Evolutionary conservation across 441 rosid genomes (phyloP).

Genomic region (Aleurites moluccanus): DNA sequence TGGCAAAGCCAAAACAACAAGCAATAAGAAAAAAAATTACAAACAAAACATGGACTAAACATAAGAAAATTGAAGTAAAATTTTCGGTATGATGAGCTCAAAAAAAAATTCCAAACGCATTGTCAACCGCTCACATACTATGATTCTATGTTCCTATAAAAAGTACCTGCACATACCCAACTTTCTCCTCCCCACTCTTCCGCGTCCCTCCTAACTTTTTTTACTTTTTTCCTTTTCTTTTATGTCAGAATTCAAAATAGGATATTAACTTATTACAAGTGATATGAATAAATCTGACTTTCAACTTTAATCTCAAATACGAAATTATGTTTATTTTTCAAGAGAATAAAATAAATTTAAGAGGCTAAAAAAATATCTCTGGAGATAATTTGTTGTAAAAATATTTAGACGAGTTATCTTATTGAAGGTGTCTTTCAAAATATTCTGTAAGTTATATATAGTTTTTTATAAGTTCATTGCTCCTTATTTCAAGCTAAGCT

Average conservation of each 20-base stretch:
- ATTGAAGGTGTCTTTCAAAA: too few species aligned
- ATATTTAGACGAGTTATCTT: too few species aligned
- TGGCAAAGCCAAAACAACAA: neutral
- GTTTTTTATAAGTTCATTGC: too few species aligned
- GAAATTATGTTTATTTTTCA: too few species aligned
- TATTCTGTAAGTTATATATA: too few species aligned
- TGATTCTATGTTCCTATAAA: neutral
- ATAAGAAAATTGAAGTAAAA: neutral
- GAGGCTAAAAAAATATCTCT: too few species aligned
- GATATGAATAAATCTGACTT: too few species aligned
- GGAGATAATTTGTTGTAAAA: too few species aligned
- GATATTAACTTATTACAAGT: neutral
- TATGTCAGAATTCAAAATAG: neutral
- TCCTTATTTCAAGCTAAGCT: too few species aligned
- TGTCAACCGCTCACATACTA: neutral
- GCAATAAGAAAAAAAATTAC: neutral
- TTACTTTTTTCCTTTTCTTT: neutral
- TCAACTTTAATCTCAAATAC: too few species aligned
- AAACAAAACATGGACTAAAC: neutral
- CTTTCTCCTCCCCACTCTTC: constrained; percentile 32
- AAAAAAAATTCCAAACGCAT: neutral
- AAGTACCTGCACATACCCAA: neutral
- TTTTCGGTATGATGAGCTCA: too few species aligned
- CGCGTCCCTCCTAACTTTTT: constrained; percentile 28
- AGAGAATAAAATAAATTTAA: too few species aligned